These are phyloP conservation scores for Suillus americanus DNA, from an alignment of 768 basidiomycete species.

Conservation along the genomic window DNA sequence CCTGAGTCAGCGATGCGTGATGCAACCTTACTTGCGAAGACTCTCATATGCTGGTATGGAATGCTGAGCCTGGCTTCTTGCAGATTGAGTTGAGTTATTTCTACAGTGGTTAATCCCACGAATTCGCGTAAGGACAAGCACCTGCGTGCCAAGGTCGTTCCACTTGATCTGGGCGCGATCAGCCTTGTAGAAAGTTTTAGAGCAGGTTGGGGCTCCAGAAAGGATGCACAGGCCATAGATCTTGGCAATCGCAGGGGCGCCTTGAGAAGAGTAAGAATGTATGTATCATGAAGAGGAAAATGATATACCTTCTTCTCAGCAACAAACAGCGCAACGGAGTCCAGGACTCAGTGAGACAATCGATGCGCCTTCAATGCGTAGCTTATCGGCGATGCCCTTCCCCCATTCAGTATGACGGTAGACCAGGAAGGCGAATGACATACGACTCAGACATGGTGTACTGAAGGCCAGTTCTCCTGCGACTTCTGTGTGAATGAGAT, in stretches of 20 bases:
- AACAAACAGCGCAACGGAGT: slow-evolving; percentile 65
- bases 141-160: slow-evolving; percentile 92
- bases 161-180: slow-evolving; percentile 93
- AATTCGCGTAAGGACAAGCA: slow-evolving; percentile 87
- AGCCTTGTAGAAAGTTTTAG: slow-evolving; percentile 91
- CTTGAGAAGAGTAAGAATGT: slow-evolving; percentile 40
- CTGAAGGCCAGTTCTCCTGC: no score
- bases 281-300: neutral
- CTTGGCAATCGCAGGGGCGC: slow-evolving; percentile 84
- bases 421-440: slow-evolving; percentile 78
- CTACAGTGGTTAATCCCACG: no score
- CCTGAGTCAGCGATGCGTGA: no score
- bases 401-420: slow-evolving; percentile 79
- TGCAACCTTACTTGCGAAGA: no score
- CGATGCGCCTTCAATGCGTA: slow-evolving; percentile 82
- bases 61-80: no score
- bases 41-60: no score
- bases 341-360: slow-evolving; percentile 79
- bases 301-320: neutral
- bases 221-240: slow-evolving; percentile 75
- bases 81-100: no score
- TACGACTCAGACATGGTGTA: slow-evolving; percentile 89
- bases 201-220: slow-evolving; percentile 62
- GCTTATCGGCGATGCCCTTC: slow-evolving; percentile 77
- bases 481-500: no score